Evolutionary conservation across 1,284 basidiomycete genomes (phyloP).

Genomic region (Apiotrichum gracile): DNA sequence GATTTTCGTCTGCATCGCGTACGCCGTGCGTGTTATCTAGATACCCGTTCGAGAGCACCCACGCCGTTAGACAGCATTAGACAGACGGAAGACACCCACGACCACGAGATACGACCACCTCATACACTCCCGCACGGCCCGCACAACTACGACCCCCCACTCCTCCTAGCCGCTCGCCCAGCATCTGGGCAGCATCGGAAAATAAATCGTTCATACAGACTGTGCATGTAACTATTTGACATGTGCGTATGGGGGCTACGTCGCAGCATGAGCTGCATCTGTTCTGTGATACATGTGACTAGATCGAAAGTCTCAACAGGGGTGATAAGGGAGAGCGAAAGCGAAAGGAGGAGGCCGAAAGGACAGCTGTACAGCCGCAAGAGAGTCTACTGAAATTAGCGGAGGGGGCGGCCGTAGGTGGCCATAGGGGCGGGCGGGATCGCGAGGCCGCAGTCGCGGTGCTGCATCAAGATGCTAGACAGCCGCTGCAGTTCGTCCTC

Average conservation of each 20-base stretch:
- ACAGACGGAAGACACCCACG: no score
- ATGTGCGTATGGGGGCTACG: no score
- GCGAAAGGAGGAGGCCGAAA: conserved; percentile 4
- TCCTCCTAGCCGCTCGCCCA: no score
- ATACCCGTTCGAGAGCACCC: no score
- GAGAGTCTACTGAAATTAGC: conserved; percentile 1
- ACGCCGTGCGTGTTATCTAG: conserved; percentile 32
- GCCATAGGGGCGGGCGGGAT: conserved; percentile 16
- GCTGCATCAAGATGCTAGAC: conserved; percentile 46
- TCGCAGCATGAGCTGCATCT: conserved; percentile 1
- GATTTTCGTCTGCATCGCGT: conserved; percentile 40
- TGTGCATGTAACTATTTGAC: no score
- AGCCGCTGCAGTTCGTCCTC: conserved; percentile 58
- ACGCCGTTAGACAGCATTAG: no score
- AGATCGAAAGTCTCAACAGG: not conserved
- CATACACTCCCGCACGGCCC: no score
- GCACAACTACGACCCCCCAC: no score
- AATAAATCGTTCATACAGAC: no score
- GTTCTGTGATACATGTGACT: conserved; percentile 11
- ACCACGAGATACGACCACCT: no score
- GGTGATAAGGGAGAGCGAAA: conserved; percentile 12
- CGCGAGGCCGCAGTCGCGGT: conserved; percentile 43
- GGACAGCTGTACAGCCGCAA: not conserved
- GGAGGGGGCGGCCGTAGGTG: conserved; percentile 16
- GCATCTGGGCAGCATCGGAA: no score